Evolutionary conservation across 2,329 filamentous ascomycete genomes (phyloP), one percentile per base, ranked within the genome.

Genomic region (Paramyrothecium sp.): DNA sequence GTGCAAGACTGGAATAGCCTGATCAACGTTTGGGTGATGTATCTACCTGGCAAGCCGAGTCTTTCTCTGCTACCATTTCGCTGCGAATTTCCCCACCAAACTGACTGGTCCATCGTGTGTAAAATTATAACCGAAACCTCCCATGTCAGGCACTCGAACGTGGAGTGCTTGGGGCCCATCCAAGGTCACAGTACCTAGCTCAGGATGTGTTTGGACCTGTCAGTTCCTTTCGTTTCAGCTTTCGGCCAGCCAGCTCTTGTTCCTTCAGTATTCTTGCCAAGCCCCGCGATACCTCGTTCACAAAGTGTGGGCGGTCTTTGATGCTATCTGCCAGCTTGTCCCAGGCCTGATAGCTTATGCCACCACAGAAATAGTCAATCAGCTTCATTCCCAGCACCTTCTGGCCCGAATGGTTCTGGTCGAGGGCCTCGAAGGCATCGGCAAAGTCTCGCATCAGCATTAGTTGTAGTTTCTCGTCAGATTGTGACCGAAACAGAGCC

Each of bases 281-380:
- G 10, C 63, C 65, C 23, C 60, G 63, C 8, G 70, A 72, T 7
- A 74, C 70, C 10, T 62, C 61, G 7, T 58, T 60, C 26, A 74
- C 63, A 56, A 74, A 74, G 20, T 59, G 60, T 5, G 70, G 67
- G 19, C 65, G 59, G 38, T 71, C 63, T 38, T 60, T 54, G 20
- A 74, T 57, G 22, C 64, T 62, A 12, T 66, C 64, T 57, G 65
- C 63, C 13, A 49, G 56, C 3, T 49, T 48, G 10, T 62, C 60
- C 71, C 71, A 74, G 5, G 63, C 60, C 0, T 52, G 51, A 58
- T 66, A 72, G 51, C 61, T 65, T 41, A 73, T 61, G 7, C 69
- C 69, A 48, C 68, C 70, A 54, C 66, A 69, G 54, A 74, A 73
- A 52, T 73, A 73, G 10, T 61, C 58, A n/a, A 73, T 60, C 51